phyloP scores from a whole-genome alignment of 108 stramenopile genomes.

The Tribonema minus region DNA sequence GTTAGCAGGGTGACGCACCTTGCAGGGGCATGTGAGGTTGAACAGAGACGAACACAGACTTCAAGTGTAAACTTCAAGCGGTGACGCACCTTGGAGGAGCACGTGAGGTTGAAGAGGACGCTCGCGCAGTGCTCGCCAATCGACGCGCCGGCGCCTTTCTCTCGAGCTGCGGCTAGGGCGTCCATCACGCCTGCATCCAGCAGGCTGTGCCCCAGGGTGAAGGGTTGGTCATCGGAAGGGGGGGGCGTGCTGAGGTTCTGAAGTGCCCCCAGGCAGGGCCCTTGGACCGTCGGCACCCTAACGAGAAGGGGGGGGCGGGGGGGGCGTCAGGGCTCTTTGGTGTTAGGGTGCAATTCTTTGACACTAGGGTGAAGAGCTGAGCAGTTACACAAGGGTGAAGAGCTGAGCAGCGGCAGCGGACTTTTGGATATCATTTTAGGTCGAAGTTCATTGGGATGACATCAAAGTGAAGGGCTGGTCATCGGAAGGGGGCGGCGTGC shows the following conservation, averaged over 20 bases:
- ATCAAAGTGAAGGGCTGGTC: not conserved
- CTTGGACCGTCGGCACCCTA: conserved; percentile 3
- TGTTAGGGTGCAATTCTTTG: no score
- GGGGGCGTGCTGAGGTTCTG: conserved; percentile 6
- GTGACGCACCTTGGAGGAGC: not conserved
- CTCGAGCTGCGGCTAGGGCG: conserved; percentile 21
- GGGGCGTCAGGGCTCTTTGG: no score
- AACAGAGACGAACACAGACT: no score
- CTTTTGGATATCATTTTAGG: no score
- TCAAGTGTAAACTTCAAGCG: no score
- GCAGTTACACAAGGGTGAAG: no score
- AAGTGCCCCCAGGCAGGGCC: conserved; percentile 15
- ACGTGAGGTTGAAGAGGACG: conserved; percentile 26
- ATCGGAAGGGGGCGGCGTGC: not conserved
- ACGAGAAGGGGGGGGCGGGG: no score
- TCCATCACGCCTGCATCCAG: conserved; percentile 30
- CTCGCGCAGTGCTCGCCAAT: conserved; percentile 14
- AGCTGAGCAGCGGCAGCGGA: no score
- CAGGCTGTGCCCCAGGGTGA: not conserved
- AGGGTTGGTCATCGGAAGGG: not conserved
- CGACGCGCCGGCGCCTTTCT: no score
- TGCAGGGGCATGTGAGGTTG: no score
- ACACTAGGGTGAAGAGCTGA: no score
- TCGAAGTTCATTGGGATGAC: conserved; percentile 5
- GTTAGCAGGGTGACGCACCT: no score